phyloP scores from a whole-genome alignment of 2,329 filamentous ascomycete species.

The Macroventuria anomochaeta region DNA sequence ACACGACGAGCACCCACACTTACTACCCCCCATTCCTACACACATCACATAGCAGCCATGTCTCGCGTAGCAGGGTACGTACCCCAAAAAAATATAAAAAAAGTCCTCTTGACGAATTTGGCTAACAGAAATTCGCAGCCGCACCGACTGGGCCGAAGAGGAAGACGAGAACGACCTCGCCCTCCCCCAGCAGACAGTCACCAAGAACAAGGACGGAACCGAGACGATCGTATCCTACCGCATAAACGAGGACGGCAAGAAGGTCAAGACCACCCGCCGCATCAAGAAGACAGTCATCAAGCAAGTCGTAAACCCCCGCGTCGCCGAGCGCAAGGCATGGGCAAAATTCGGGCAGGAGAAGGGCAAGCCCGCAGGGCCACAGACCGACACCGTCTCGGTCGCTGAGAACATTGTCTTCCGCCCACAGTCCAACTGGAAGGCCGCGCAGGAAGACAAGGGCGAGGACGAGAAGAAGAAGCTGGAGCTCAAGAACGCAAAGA shows the following conservation, averaged over 20 bases:
- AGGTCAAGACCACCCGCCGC: slow-evolving; percentile 95
- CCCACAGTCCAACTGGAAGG: slow-evolving; percentile 91
- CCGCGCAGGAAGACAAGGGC: slow-evolving; percentile 77
- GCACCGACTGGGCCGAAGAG: slow-evolving; percentile 87
- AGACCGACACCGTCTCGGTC: slow-evolving; percentile 86
- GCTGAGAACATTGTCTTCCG: slow-evolving; percentile 99
- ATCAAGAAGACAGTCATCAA: slow-evolving; percentile 91
- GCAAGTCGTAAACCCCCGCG: slow-evolving; percentile 93
- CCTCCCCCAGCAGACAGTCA: slow-evolving; percentile 86
- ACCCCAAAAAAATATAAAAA: too few species aligned
- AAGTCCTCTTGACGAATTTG: background rate
- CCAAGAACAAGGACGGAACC: slow-evolving; percentile 97
- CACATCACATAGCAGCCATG: slow-evolving; percentile 34
- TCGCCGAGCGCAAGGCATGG: slow-evolving; percentile 94
- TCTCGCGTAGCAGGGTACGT: slow-evolving; percentile 49
- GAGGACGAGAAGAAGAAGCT: slow-evolving; percentile 75
- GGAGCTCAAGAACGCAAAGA: slow-evolving; percentile 94
- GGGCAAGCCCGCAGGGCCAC: slow-evolving; percentile 82
- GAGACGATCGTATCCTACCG: slow-evolving; percentile 92
- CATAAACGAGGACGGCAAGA: slow-evolving; percentile 91
- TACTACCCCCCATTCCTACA: slow-evolving; percentile 12
- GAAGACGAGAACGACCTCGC: slow-evolving; percentile 90
- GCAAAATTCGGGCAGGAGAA: slow-evolving; percentile 89
- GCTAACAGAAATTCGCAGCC: slow-evolving; percentile 47
- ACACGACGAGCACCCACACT: slow-evolving; percentile 11